Evolutionary conservation across 192 early-diverging fungal genomes (phyloP).

Genomic region (Endogone sp.): DNA sequence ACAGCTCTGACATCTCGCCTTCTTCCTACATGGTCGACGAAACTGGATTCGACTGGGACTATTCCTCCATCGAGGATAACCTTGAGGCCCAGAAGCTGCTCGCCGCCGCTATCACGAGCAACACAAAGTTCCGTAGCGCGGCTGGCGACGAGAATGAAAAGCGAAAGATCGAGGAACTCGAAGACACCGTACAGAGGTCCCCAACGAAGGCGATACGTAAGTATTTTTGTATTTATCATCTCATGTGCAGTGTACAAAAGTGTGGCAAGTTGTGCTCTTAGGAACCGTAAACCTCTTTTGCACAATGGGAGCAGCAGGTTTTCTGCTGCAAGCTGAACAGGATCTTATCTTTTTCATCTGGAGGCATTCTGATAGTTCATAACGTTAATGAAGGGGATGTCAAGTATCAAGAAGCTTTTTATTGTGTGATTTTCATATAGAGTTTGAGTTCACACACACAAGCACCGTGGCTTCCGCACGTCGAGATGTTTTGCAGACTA

Average conservation of each 20-base stretch:
- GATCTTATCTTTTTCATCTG: too few species aligned
- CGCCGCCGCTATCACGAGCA: conserved; percentile 36
- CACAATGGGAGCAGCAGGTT: too few species aligned
- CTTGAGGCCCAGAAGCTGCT: conserved; percentile 38
- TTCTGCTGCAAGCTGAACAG: too few species aligned
- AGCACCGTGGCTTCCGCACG: too few species aligned
- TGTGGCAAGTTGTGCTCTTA: background rate
- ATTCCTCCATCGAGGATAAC: conserved; percentile 22
- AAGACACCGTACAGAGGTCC: conserved; percentile 12
- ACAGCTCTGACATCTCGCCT: too few species aligned
- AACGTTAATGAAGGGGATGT: too few species aligned
- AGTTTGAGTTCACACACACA: too few species aligned
- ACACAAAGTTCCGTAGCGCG: conserved; percentile 28
- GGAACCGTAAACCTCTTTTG: background rate
- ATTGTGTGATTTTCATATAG: too few species aligned
- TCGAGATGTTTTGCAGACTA: too few species aligned
- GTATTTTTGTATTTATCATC: background rate
- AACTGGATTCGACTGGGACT: background rate
- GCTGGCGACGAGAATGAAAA: conserved; percentile 34
- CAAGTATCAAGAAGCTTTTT: too few species aligned
- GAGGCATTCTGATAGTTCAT: too few species aligned
- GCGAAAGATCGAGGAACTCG: conserved; percentile 27
- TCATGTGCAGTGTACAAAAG: background rate
- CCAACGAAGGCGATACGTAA: conserved; percentile 20
- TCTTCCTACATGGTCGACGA: background rate